Percentiles rank a stretch among this genome's conserved stretches.
Evolutionary conservation across 192 early-diverging fungal genomes (phyloP).

Genomic region (Gryganskiella cystojenkinii): DNA sequence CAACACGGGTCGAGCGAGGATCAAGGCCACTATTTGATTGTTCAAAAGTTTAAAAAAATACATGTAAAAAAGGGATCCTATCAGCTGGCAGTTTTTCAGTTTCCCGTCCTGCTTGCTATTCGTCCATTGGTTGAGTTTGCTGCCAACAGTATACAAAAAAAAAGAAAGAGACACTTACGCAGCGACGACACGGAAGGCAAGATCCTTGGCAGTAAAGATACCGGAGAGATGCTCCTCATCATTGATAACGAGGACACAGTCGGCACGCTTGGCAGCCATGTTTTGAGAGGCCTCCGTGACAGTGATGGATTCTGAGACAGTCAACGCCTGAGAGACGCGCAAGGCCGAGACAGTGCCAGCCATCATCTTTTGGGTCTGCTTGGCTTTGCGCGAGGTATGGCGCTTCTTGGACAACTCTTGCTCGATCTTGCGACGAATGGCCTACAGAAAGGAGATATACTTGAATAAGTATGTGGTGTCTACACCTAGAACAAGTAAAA

Average conservation of each 20-base stretch:
- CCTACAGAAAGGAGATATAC: constrained; percentile 17
- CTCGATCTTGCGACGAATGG: constrained; percentile 80
- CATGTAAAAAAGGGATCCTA: neutral
- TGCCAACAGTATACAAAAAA: neutral
- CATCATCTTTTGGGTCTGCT: constrained; percentile 54
- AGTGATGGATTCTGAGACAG: constrained; percentile 79
- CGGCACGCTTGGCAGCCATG: constrained; percentile 97
- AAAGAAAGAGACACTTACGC: constrained; percentile 31
- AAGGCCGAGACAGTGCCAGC: constrained; percentile 92
- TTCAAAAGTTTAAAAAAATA: neutral
- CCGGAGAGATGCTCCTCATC: constrained; percentile 91
- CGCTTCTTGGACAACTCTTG: constrained; percentile 75
- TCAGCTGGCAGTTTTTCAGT: constrained; percentile 4
- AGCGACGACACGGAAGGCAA: constrained; percentile 94
- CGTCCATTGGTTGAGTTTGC: neutral
- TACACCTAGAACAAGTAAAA: neutral
- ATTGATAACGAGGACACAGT: constrained; percentile 96
- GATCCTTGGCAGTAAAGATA: constrained; percentile 98
- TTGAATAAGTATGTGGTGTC: neutral
- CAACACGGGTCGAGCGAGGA: constrained; percentile 75
- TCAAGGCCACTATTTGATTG: constrained; percentile 55
- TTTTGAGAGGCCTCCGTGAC: constrained; percentile 89
- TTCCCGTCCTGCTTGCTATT: neutral
- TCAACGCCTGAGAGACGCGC: constrained; percentile 86
- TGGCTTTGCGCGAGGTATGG: constrained; percentile 49